Conservation (phyloP, 345 rosid genomes). For the Citrus medica region DNA sequence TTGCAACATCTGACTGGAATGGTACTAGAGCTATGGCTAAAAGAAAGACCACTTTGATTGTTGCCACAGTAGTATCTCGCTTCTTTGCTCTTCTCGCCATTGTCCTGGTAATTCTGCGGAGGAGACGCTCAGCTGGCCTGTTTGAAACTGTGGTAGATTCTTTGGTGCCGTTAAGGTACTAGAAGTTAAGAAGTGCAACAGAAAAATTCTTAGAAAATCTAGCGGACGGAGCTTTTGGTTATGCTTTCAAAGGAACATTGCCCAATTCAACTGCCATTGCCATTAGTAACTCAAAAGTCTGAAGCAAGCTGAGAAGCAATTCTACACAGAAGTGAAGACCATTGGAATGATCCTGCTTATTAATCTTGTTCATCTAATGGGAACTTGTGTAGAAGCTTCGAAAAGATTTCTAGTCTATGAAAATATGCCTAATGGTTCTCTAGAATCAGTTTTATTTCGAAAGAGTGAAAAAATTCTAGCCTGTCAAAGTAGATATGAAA, state of each 20-base stretch:
- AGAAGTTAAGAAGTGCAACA: conserved; percentile 14
- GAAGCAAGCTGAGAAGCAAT: conserved; percentile 24
- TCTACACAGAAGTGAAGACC: conserved; percentile 13
- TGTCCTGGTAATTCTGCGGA: not conserved
- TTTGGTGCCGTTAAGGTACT: conserved; percentile 2
- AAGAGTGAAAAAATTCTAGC: not conserved
- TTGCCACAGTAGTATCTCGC: not conserved
- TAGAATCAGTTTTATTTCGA: conserved; percentile 6
- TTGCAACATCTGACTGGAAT: conserved; percentile 19
- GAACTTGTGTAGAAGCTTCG: conserved; percentile 9
- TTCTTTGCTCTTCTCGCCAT: not conserved
- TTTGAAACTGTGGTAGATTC: conserved; percentile 2
- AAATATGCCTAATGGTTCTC: conserved; percentile 23
- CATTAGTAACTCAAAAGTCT: conserved; percentile 19
- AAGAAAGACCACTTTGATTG: not conserved
- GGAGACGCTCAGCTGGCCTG: not conserved
- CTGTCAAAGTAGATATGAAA: conserved; percentile 15
- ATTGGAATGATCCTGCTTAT: conserved; percentile 18
- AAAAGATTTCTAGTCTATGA: conserved; percentile 11
- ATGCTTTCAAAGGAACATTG: conserved; percentile 19
- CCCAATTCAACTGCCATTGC: conserved; percentile 11
- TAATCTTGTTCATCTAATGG: conserved; percentile 17
- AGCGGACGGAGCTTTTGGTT: conserved; percentile 29
- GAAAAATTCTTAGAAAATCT: conserved; percentile 14
- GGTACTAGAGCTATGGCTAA: not conserved